Conservation (phyloP, 345 rosid genomes). For the Theobroma cacao region DNA sequence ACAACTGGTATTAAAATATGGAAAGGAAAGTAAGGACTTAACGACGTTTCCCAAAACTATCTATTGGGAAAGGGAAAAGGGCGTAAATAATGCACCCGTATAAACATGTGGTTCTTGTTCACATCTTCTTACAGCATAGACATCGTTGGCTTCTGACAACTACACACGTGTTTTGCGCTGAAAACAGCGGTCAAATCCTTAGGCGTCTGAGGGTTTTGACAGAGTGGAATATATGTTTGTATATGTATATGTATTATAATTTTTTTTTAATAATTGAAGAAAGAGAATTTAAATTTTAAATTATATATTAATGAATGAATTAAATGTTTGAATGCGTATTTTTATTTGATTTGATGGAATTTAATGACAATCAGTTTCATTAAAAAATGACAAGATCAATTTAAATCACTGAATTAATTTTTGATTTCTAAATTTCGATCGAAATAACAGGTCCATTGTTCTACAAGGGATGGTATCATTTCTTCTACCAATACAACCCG, state of each 20-base stretch:
- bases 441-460: slow-evolving; percentile 68
- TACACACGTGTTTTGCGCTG: no score
- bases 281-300: no score
- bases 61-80: not conserved
- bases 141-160: not conserved
- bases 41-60: not conserved
- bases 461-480: slow-evolving; percentile 94
- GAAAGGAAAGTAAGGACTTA: not conserved
- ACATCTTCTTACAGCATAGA: not conserved
- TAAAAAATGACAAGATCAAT: not conserved
- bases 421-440: not conserved
- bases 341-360: not conserved
- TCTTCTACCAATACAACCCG: slow-evolving; percentile 94
- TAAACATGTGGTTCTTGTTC: not conserved
- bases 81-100: not conserved
- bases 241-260: no score
- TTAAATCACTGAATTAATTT: not conserved
- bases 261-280: no score
- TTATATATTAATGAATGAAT: no score
- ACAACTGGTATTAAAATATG: no score
- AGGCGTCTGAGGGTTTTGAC: no score
- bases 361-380: not conserved
- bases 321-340: no score
- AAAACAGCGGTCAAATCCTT: no score
- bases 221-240: no score